Percentiles rank a stretch among this genome's conserved stretches.
Conservation (phyloP, 169 alveolate genomes). For the Eimeria acervulina region DNA sequence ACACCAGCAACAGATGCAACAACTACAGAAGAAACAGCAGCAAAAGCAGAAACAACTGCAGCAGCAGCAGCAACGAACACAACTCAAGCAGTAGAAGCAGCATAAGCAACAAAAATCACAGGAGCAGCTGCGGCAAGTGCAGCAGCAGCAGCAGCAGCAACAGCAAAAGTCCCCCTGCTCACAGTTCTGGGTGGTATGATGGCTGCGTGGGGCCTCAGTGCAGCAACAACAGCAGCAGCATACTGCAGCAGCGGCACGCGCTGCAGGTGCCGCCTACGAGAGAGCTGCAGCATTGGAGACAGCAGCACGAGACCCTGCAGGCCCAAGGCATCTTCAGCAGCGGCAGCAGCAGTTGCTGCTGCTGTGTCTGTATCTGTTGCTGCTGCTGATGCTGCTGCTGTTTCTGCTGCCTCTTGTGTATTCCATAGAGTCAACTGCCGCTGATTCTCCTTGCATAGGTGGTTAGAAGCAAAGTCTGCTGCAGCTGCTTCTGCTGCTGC, state of each 20-base stretch:
- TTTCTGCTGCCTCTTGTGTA: not conserved
- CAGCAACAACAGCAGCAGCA: conserved; percentile 5
- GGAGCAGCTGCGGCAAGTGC: too few relatives aligned
- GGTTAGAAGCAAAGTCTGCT: not conserved
- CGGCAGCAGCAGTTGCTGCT: not conserved
- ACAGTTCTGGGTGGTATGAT: not conserved
- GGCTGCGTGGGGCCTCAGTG: not conserved
- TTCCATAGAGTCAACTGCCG: too few relatives aligned
- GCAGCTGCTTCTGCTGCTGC: not conserved
- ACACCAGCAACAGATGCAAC: not conserved
- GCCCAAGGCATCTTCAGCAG: not conserved
- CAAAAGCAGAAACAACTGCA: too few relatives aligned
- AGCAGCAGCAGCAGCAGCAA: conserved; percentile 1
- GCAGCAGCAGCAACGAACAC: too few relatives aligned
- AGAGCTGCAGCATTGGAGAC: conserved; percentile 78
- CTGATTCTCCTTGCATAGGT: not conserved
- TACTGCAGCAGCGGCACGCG: not conserved
- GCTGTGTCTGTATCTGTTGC: too few relatives aligned
- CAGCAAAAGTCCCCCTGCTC: not conserved
- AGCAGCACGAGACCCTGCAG: conserved; percentile 74
- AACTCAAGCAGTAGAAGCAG: too few relatives aligned
- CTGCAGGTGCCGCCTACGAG: not conserved
- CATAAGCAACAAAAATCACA: too few relatives aligned
- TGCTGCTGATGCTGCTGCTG: conserved; percentile 7
- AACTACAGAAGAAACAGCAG: too few relatives aligned